Base-by-base conservation (phyloP, 371 early-diverging fungal species). In the Fennellomyces sp. region DNA sequence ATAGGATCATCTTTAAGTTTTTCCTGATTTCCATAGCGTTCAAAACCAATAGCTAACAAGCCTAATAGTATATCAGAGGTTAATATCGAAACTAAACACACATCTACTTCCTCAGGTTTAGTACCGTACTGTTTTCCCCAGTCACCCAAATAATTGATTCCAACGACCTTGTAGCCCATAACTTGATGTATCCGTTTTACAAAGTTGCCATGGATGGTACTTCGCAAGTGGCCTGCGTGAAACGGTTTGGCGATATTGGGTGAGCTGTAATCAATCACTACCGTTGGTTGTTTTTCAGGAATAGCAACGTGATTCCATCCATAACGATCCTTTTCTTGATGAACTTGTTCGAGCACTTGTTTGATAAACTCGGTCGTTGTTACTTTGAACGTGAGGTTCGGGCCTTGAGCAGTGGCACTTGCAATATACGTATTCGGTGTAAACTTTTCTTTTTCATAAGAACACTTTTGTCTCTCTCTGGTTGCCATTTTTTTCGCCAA, bases 201-300 rank as follows among this genome's bases (percentile, higher is more conserved):
- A 80, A 98, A 98, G 73, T 95, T 95, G 42, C 99, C 99, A 52
- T 99, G 87, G 62, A 99, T 97, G 2, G 99, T 99, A 56, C 95
- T 93, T 52, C 99, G 90, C 72, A 99, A 81, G 73, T 99, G 99
- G 0, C 99, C 99, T 31, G 95, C 97, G 72, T 99, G 99, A 85
- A 99, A 99, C n/a, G 97, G 96, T 78, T 99, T 99, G 51, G 99
- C 99, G 63, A 99, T 99, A 83, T 99, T 99, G 53, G 99, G 99
- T 64, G 94, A 93, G 63, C 91, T 89, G 75, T 92, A 99, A 64
- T 99, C 99, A 53, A 99, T 87, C 23, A 99, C 74, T 21, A 90
- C 89, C 30, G 80, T 92, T 12, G 63, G 53, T 30, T 51, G 39
- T 5, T 47, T 21, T 10, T 28, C 31, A 41, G 59, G 53, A 3